A percentile compares a stretch with the other conserved stretches of the same genome.
These are phyloP conservation scores for Fragilariopsis cylindrus DNA, from an alignment of 108 stramenopile genomes.

Conservation along the genomic window DNA sequence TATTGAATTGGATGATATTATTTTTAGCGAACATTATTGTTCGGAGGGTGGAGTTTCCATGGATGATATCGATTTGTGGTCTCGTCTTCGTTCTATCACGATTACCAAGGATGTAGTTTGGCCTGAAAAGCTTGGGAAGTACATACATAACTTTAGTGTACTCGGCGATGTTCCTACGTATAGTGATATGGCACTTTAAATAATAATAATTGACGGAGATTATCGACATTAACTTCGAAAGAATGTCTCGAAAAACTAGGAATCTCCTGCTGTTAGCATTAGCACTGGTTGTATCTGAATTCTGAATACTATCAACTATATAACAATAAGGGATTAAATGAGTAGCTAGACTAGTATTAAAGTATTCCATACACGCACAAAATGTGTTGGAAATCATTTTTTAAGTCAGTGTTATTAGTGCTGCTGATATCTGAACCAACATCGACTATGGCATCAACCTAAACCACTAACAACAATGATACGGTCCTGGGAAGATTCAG, in stretches of 20 bases:
- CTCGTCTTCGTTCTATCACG: conserved; percentile 85
- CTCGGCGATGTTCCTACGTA: conserved; percentile 87
- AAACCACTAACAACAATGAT: too few species aligned
- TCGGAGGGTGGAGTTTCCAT: conserved; percentile 79
- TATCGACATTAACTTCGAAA: conserved; percentile 6
- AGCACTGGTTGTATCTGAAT: too few species aligned
- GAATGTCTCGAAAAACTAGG: not conserved
- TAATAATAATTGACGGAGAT: not conserved
- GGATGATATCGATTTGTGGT: conserved; percentile 91
- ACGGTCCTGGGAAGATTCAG: too few species aligned
- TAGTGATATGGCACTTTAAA: conserved; percentile 86
- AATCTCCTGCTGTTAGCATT: too few species aligned
- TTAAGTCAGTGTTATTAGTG: too few species aligned
- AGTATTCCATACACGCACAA: too few species aligned
- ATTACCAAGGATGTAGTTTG: conserved; percentile 82
- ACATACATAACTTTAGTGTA: conserved; percentile 88
- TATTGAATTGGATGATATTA: conserved; percentile 80
- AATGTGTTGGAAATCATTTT: too few species aligned
- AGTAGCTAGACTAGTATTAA: too few species aligned
- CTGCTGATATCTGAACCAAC: too few species aligned
- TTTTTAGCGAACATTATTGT: conserved; percentile 76
- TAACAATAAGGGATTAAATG: too few species aligned
- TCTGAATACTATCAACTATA: too few species aligned
- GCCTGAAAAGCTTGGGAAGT: conserved; percentile 76
- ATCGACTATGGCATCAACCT: too few species aligned